phyloP scores from a whole-genome alignment of 768 basidiomycete species.

The Lactifluus echinatus region DNA sequence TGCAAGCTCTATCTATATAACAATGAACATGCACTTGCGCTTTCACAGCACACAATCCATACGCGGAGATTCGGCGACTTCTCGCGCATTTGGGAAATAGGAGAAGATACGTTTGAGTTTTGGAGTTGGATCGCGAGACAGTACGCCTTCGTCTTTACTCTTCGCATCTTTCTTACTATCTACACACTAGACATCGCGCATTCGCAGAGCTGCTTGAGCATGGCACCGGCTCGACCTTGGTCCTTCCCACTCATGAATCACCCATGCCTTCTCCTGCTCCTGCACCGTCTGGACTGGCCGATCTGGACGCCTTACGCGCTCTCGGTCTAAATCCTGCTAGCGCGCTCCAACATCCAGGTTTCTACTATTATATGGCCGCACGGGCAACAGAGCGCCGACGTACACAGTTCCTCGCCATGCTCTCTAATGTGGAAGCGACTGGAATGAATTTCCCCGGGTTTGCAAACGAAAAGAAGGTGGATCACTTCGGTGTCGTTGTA shows the following conservation, averaged over 20 bases:
- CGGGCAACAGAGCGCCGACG: conserved; percentile 72
- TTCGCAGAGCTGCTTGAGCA: conserved; percentile 88
- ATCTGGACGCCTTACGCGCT: conserved; percentile 50
- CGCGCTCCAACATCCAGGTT: conserved; percentile 84
- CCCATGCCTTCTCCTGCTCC: conserved; percentile 23
- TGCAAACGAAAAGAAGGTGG: conserved; percentile 85
- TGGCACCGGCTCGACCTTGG: conserved; percentile 54
- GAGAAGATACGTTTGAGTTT: conserved; percentile 92
- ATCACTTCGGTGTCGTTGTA: conserved; percentile 72
- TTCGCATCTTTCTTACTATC: not conserved
- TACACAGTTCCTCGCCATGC: conserved; percentile 51
- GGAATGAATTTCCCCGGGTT: conserved; percentile 55
- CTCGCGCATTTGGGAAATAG: conserved; percentile 89
- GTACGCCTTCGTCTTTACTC: conserved; percentile 37
- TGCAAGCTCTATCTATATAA: conserved; percentile 89
- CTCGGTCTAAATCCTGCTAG: conserved; percentile 73
- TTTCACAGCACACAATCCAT: conserved; percentile 80
- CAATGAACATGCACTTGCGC: conserved; percentile 70
- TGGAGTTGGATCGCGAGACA: conserved; percentile 97
- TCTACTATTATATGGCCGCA: conserved; percentile 87
- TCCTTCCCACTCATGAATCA: conserved; percentile 52
- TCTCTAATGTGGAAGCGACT: conserved; percentile 45
- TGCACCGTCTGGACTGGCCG: conserved; percentile 31
- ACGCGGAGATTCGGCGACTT: conserved; percentile 80
- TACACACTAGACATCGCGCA: conserved; percentile 59